Conservation (phyloP, 495 filamentous ascomycete genomes). For the Daldinia caldariorum region DNA sequence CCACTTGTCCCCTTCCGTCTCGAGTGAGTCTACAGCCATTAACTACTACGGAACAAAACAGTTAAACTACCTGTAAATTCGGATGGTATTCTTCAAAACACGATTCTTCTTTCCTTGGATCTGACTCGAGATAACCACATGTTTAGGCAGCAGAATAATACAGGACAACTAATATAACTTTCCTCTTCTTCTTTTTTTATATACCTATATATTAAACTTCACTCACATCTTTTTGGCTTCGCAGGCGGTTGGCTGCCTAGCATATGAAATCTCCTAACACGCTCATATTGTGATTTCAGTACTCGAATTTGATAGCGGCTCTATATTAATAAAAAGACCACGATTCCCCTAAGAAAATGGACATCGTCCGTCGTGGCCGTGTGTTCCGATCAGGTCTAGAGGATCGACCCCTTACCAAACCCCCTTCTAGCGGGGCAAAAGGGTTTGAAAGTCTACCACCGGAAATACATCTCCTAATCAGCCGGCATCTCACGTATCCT, state of each 20-base stretch:
- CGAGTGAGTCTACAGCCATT: no score
- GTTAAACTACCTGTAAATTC: no score
- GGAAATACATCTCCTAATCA: slow-evolving; percentile 69
- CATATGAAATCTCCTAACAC: neutral
- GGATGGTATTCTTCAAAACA: no score
- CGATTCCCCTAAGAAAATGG: slow-evolving; percentile 1
- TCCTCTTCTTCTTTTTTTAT: neutral
- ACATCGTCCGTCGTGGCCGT: slow-evolving; percentile 7
- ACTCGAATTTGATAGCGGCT: neutral
- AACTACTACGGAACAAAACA: neutral
- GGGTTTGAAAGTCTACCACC: slow-evolving; percentile 58
- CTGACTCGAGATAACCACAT: neutral
- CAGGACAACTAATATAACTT: slow-evolving; percentile 11
- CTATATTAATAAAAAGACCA: neutral
- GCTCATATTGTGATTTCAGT: neutral
- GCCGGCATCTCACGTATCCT: slow-evolving; percentile 63
- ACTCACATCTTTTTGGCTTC: neutral
- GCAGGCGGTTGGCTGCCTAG: neutral
- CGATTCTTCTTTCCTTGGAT: neutral
- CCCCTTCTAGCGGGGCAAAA: neutral
- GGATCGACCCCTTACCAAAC: neutral
- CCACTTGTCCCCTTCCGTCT: no score
- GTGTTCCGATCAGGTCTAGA: neutral
- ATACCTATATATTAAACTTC: neutral
- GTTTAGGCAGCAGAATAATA: slow-evolving; percentile 28